A percentile compares a stretch with the other conserved stretches of the same genome.
phyloP scores from a whole-genome alignment of 768 basidiomycete species.

The Panellus pusillus region DNA sequence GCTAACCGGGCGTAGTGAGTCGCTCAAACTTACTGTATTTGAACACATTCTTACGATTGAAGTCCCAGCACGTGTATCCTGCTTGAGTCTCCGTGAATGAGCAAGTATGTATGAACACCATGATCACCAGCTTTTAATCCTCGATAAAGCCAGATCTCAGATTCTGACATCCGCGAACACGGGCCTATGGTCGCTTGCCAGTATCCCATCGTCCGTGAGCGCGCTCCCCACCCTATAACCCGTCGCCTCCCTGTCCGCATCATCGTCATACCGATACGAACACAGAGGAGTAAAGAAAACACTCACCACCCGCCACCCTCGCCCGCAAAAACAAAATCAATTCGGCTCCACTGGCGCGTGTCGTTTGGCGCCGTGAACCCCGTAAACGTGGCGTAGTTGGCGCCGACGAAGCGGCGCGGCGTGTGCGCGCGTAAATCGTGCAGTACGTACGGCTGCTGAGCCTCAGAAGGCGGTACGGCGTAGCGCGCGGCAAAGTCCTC shows the following conservation, averaged over 20 bases:
- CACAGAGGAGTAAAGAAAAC: background rate
- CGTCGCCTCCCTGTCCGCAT: background rate
- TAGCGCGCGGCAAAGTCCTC: slow-evolving; percentile 43
- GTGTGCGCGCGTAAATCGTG: slow-evolving; percentile 44
- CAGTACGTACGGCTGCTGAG: slow-evolving; percentile 39
- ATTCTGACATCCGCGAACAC: too few species aligned
- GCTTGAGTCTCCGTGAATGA: background rate
- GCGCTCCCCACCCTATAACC: background rate
- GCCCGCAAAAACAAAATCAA: slow-evolving; percentile 53
- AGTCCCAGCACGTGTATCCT: too few species aligned
- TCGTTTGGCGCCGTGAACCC: slow-evolving; percentile 46
- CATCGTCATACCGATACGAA: background rate
- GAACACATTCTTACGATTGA: too few species aligned
- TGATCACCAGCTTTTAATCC: too few species aligned
- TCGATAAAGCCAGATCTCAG: too few species aligned
- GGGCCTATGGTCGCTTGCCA: too few species aligned
- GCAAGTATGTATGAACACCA: background rate
- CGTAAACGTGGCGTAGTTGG: slow-evolving; percentile 52
- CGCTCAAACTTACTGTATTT: too few species aligned
- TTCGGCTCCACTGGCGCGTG: slow-evolving; percentile 37
- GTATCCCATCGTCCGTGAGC: background rate
- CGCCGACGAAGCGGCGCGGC: slow-evolving; percentile 41
- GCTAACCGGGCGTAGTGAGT: too few species aligned
- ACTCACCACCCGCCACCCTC: slow-evolving; percentile 43
- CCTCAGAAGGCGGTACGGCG: slow-evolving; percentile 26